Conservation (phyloP, 495 filamentous ascomycete genomes). For the Aspergillus coremiiformis region DNA sequence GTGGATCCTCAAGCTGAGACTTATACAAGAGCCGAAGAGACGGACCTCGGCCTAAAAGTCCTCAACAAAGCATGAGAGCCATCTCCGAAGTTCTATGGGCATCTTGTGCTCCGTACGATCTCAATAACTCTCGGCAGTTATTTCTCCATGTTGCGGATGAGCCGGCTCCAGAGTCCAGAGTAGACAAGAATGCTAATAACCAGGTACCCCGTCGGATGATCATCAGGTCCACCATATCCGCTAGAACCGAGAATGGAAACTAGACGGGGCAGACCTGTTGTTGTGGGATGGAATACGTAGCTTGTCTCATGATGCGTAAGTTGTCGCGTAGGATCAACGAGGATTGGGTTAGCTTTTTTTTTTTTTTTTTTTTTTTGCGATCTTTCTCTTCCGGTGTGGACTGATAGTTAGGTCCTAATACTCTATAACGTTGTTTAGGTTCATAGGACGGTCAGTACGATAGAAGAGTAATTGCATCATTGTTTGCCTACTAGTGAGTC, state of each 20-base stretch:
- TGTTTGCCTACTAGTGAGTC: no score
- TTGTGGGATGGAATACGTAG: no score
- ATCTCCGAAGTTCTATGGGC: background rate
- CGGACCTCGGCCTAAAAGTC: no score
- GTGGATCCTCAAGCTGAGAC: background rate
- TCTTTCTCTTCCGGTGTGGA: background rate
- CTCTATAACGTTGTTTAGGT: no score
- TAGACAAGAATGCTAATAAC: background rate
- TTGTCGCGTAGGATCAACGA: background rate
- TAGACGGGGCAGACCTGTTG: background rate
- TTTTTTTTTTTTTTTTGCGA: no score
- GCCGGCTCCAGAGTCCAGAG: background rate
- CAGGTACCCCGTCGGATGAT: background rate
- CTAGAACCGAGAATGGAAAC: background rate
- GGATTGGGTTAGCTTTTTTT: background rate
- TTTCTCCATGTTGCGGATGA: background rate
- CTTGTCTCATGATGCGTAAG: background rate
- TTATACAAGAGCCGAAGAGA: background rate
- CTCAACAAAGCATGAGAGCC: background rate
- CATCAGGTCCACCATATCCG: background rate
- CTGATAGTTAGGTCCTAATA: background rate
- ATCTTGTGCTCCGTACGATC: background rate
- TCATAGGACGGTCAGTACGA: no score
- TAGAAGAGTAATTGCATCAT: no score
- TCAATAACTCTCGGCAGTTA: background rate